Base-by-base conservation (phyloP, 1,284 basidiomycete genomes). In the Heterobasidion occidentale region DNA sequence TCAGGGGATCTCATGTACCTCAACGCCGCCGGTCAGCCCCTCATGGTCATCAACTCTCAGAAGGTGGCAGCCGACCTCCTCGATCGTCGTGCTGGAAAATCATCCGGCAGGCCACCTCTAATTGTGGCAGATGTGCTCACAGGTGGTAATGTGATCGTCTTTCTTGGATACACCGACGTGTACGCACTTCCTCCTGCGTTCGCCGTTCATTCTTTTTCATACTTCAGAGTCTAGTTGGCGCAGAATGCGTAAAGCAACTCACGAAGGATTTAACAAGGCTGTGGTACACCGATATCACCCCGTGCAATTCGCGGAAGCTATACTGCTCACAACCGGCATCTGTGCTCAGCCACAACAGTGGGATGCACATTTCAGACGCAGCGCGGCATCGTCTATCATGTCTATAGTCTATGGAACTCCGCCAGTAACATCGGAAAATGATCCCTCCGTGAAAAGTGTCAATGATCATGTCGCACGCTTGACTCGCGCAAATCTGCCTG, bases 1-100 rank as follows among this genome's bases (percentile, higher is more conserved):
- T 9, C 45, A 66, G 65, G 64, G n/a, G 64, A 64, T 17, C 52
- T 68, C 9, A 56, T 64, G 17, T 64, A 62, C 38, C 50, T 67
- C 14, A 59, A 35, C 33, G 60, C 59, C 1, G 44, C 63, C 27
- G 66, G 66, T 3, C 51, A 62, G 46, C 56, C 60, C 1, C 52
- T 63, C 19, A 20, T 66, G 3, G 45, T 67, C 14, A 36, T 68
- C 46, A 66, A 62, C 33, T 61, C 61, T 11, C 42, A 51, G 11
- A 56, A 61, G 17, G 58, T 59, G 8, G 60, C 60, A 35, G 51
- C 46, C 17, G 65, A 66, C 27, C 54, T 68, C 2, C 55, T 67
- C 20, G 65, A 66, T 3, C 63, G 62, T 38, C 59, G 63, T 14
- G 58, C 60, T 3, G 46, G 54, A 3, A 56, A 61, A 27, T 65